Evolutionary conservation across 2,329 filamentous ascomycete genomes (phyloP).

Genomic region (Colletotrichum graminicola): DNA sequence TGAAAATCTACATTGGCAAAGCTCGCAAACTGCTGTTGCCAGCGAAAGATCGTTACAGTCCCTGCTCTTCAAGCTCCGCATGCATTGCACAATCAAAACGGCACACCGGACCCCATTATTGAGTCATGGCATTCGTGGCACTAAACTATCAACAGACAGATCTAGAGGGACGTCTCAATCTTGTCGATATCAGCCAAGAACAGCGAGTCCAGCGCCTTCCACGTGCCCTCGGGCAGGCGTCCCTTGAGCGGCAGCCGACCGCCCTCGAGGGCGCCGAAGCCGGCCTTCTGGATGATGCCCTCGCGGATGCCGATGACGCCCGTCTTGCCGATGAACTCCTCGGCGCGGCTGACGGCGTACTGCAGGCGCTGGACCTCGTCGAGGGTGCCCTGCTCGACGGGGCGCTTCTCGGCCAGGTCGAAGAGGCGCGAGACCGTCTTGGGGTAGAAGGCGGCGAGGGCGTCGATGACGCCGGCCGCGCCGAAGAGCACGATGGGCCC

Average conservation of each 20-base stretch:
- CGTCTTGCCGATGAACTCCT: slow-evolving; percentile 72
- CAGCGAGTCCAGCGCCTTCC: slow-evolving; percentile 40
- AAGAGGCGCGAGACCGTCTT: slow-evolving; percentile 71
- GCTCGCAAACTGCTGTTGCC: accelerated
- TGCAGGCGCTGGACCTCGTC: slow-evolving; percentile 70
- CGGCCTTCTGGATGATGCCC: slow-evolving; percentile 66
- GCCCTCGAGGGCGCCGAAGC: slow-evolving; percentile 69
- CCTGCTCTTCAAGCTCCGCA: background rate
- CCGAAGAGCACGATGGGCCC: slow-evolving; percentile 73
- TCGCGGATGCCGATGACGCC: slow-evolving; percentile 76
- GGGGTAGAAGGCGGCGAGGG: slow-evolving; percentile 74
- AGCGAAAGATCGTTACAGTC: too few relatives aligned
- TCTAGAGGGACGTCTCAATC: slow-evolving; percentile 40
- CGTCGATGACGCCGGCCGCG: slow-evolving; percentile 75
- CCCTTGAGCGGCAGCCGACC: slow-evolving; percentile 70
- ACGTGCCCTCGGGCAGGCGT: slow-evolving; percentile 67
- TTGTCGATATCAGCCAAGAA: slow-evolving; percentile 39
- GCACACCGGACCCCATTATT: background rate
- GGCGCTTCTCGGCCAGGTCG: slow-evolving; percentile 55
- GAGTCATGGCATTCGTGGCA: slow-evolving; percentile 5
- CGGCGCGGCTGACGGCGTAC: slow-evolving; percentile 70
- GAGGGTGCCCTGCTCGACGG: slow-evolving; percentile 56
- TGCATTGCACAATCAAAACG: background rate
- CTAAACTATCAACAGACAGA: background rate
- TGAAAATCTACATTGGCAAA: too few relatives aligned